A percentile compares a stretch with the other conserved stretches of the same genome.
These are phyloP conservation scores for Begonia loranthoides DNA, from an alignment of 306 rosid genomes.

Conservation along the genomic window DNA sequence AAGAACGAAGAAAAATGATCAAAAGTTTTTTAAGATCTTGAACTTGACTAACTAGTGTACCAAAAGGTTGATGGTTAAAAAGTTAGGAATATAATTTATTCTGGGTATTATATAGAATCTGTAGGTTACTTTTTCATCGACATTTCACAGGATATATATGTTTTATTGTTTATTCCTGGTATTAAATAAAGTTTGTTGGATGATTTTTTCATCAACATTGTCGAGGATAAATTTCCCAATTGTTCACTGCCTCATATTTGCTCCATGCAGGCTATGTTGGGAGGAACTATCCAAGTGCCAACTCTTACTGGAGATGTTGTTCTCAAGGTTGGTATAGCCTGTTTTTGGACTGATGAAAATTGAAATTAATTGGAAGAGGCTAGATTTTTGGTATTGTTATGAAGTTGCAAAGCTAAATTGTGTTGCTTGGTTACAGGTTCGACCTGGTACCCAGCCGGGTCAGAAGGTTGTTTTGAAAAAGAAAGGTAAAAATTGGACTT, in stretches of 20 bases:
- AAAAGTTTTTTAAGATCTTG: too few species aligned
- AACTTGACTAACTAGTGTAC: too few species aligned
- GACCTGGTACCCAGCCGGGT: slow-evolving; percentile 78
- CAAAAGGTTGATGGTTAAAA: too few species aligned
- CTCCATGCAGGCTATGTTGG: slow-evolving; percentile 60
- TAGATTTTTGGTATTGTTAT: slow-evolving; percentile 5
- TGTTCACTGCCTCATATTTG: too few species aligned
- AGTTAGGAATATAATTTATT: too few species aligned
- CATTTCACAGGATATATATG: too few species aligned
- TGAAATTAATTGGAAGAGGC: neutral
- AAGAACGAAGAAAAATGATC: too few species aligned
- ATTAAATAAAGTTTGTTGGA: neutral
- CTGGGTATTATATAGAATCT: neutral
- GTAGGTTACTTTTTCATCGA: neutral
- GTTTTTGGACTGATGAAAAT: too few species aligned
- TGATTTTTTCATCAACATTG: neutral
- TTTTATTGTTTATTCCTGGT: too few species aligned
- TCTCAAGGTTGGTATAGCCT: slow-evolving; percentile 47
- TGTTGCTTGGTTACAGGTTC: slow-evolving; percentile 43
- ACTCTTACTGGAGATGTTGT: slow-evolving; percentile 84
- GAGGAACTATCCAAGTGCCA: slow-evolving; percentile 85
- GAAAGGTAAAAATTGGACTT: slow-evolving; percentile 48
- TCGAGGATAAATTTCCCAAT: too few species aligned
- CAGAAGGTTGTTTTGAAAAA: slow-evolving; percentile 85
- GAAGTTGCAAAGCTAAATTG: slow-evolving; percentile 1